Evolutionary conservation across 1,284 basidiomycete genomes (phyloP), one percentile per base, ranked within the genome.

Genomic region (Irpex sp.): DNA sequence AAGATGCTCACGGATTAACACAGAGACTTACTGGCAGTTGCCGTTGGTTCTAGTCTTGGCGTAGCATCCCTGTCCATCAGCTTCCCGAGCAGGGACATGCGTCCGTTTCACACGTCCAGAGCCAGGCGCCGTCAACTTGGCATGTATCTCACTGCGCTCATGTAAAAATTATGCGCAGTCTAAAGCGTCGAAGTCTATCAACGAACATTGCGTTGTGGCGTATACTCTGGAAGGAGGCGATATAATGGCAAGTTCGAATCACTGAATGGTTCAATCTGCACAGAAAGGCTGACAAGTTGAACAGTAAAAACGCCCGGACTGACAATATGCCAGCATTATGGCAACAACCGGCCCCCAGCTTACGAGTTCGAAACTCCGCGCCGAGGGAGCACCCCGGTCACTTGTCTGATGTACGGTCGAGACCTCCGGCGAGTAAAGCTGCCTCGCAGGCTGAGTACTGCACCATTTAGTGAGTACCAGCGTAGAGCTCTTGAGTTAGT

Each of bases 281-380:
- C 19, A 21, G 49, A 8, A 51, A 13, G 19, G 19, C 17, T 51
- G 49, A 51, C 19, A 51, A 21, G 49, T 8, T 51, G 49, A 7
- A 17, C 49, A 17, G 13, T 17, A 51, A 17, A 51, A 51, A n/a
- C 13, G 49, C 13, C 19, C 17, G 49, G 17, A 21, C 17, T 51
- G 49, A 51, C 49, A 11, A 8, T 51, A 26, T 26, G 49, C 49
- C 17, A 8, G 17, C 49, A 21, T 40, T 40, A 13, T 36, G 57
- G 17, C 19, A 21, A 31, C 17, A 31, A 36, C 34, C 61, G 52
- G 57, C n/a, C 58, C 37, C 57, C 61, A 34, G 38, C 55, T 47
- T 26, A 6, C 21, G 34, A 6, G 26, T 52, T n/a, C 36, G 34
- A 51, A 62, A 62, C 61, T 58, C 61, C 61, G 61, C 61, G 44